These are phyloP conservation scores for Phytophthora foliorum DNA, from an alignment of 352 stramenopile genomes.

Conservation along the genomic window DNA sequence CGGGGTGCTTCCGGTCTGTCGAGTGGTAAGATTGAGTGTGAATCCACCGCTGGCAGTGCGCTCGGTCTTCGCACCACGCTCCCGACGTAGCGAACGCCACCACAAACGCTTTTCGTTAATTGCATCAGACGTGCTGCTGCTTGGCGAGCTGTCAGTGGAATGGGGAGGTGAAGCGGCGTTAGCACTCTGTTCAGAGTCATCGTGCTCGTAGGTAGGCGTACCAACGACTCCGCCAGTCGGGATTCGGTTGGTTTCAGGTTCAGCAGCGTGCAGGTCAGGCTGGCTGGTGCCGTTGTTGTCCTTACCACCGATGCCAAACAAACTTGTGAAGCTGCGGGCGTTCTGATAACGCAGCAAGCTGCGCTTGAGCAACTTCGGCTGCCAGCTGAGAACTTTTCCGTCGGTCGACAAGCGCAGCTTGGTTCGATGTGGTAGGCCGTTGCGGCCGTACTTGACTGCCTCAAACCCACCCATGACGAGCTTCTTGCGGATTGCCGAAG, in stretches of 20 bases:
- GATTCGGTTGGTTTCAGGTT: slow-evolving; percentile 44
- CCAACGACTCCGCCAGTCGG: slow-evolving; percentile 35
- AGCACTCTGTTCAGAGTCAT: slow-evolving; percentile 36
- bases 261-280: slow-evolving; percentile 42
- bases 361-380: slow-evolving; percentile 81
- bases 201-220: slow-evolving; percentile 24
- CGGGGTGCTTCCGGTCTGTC: slow-evolving; percentile 44
- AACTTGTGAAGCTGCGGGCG: slow-evolving; percentile 67
- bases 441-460: slow-evolving; percentile 85
- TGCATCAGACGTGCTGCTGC: slow-evolving; percentile 51
- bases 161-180: slow-evolving; percentile 30
- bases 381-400: slow-evolving; percentile 78
- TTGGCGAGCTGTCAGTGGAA: slow-evolving; percentile 39
- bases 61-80: slow-evolving; percentile 62
- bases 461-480: slow-evolving; percentile 77
- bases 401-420: slow-evolving; percentile 79
- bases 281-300: slow-evolving; percentile 49
- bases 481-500: slow-evolving; percentile 74
- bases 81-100: slow-evolving; percentile 76
- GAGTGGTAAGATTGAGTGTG: slow-evolving; percentile 56
- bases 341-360: slow-evolving; percentile 79
- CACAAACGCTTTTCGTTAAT: slow-evolving; percentile 76
- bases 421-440: slow-evolving; percentile 78
- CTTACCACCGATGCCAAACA: slow-evolving; percentile 64
- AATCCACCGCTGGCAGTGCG: slow-evolving; percentile 73